A percentile compares a stretch with the other conserved stretches of the same genome.
These are phyloP conservation scores for Yamadazyma triangularis DNA, from an alignment of 1,139 yeast species.

Conservation along the genomic window DNA sequence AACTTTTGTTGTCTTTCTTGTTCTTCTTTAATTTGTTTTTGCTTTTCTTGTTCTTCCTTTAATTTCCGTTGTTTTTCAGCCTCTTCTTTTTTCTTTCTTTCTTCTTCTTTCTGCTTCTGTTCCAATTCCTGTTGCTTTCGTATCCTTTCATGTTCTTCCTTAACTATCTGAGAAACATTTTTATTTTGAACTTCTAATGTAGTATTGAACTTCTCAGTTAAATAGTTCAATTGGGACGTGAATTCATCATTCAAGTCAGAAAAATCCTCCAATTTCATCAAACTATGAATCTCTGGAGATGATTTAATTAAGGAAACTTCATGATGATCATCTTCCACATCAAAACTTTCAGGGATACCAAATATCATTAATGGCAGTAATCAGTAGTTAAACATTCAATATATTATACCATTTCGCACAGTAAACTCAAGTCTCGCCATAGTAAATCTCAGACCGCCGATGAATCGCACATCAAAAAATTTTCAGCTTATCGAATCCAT, in stretches of 20 bases:
- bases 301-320: not conserved
- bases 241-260: conserved; percentile 3
- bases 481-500: too few species aligned
- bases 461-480: too few species aligned
- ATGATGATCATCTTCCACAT: conserved; percentile 13
- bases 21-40: conserved; percentile 6
- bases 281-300: not conserved
- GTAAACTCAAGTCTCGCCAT: too few species aligned
- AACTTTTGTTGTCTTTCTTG: conserved; percentile 10
- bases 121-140: conserved; percentile 14
- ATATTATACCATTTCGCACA: too few species aligned
- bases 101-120: conserved; percentile 8
- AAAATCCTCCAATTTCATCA: conserved; percentile 2
- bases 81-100: too few species aligned
- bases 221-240: conserved; percentile 5
- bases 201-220: conserved; percentile 2
- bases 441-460: too few species aligned
- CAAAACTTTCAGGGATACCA: conserved; percentile 24
- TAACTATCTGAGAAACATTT: conserved; percentile 15
- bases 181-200: conserved; percentile 10
- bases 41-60: conserved; percentile 7
- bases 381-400: too few species aligned
- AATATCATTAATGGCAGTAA: conserved; percentile 19
- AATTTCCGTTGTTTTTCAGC: conserved; percentile 12
- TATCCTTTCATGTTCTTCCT: conserved; percentile 15